Evolutionary conservation across 225 moss, liverwort and hornwort species (phyloP), one percentile per base, ranked within the genome.

Genomic region (Thuidium tamariscinum): DNA sequence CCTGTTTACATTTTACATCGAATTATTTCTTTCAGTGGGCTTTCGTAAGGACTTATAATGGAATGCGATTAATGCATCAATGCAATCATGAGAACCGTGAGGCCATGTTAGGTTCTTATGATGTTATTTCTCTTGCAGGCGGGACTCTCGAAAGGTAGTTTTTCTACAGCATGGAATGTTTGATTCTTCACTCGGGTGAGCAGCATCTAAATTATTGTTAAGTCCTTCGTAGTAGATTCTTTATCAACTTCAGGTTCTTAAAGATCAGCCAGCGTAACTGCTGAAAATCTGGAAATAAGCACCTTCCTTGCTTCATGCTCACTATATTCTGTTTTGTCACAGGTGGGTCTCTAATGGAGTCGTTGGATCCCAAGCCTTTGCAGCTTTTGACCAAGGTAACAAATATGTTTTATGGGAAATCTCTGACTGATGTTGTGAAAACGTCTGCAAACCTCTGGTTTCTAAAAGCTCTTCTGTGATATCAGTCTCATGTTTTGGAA

Each of bases 291-390:
- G 74, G 46, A 84, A 65, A 42, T 32, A 34, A 73, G 49, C 30
- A 70, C 29, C 48, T 29, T 68, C 25, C 42, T 74, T 87, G 63
- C 36, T 82, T 68, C 49, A 41, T 78, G 23, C 90, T 91, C 56
- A 83, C 59, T 56, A 51, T 51, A 34, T 79, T 66, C 23, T 78
- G 67, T 77, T n/a, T 46, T 87, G 70, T 65, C 56, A 82, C 93
- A 98, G 97, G 29, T 97, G 97, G 98, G 98, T 98, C 37, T 97
- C 95, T 16, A 95, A 93, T 92, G 98, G 97, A 88, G 98, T 98
- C 39, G 98, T 98, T 87, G 97, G 98, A 77, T 98, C 98, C 44
- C 97, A 97, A 90, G 97, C 98, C 49, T 98, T 98, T 78, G 95
- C 98, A 64, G 96, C 95, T 86, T 97, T 91, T 90, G 97, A 98